Conservation (phyloP, 495 filamentous ascomycete genomes). For the Amniculicola lignicola region DNA sequence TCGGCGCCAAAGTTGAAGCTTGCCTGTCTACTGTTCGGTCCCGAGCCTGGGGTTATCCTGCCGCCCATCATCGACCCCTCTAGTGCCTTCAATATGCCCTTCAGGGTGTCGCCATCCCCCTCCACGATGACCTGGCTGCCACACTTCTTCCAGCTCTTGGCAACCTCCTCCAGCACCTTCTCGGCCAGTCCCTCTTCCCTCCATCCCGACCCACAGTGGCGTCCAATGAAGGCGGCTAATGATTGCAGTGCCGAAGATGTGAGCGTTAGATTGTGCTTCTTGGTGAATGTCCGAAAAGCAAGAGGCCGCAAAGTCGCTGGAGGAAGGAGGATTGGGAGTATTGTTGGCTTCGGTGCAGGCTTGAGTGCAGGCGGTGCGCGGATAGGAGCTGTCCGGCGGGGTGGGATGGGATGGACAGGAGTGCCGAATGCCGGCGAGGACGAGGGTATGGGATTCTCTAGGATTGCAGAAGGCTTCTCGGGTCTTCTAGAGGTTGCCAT, state of each 20-base stretch:
- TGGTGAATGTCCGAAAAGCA: slow-evolving; percentile 93
- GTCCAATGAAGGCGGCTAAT: slow-evolving; percentile 83
- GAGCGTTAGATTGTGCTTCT: slow-evolving; percentile 93
- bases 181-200: slow-evolving; percentile 91
- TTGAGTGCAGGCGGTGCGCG: slow-evolving; percentile 53
- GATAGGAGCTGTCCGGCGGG: slow-evolving; percentile 48
- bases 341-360: slow-evolving; percentile 57
- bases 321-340: slow-evolving; percentile 84
- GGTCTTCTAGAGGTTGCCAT: slow-evolving; percentile 24
- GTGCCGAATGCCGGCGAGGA: slow-evolving; percentile 89
- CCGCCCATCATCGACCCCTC: slow-evolving; percentile 84
- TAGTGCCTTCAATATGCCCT: slow-evolving; percentile 72
- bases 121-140: slow-evolving; percentile 84
- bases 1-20: slow-evolving; percentile 49
- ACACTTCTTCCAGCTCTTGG: slow-evolving; percentile 82
- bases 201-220: slow-evolving; percentile 93
- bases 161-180: slow-evolving; percentile 85
- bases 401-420: slow-evolving; percentile 68
- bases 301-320: slow-evolving; percentile 82
- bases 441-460: slow-evolving; percentile 64
- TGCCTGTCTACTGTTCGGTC: slow-evolving; percentile 56
- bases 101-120: slow-evolving; percentile 66
- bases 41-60: slow-evolving; percentile 49
- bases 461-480: slow-evolving; percentile 25
- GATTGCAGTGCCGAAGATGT: slow-evolving; percentile 81